Conservation (phyloP, 1,284 basidiomycete species). For the Ganoderma sp. region DNA sequence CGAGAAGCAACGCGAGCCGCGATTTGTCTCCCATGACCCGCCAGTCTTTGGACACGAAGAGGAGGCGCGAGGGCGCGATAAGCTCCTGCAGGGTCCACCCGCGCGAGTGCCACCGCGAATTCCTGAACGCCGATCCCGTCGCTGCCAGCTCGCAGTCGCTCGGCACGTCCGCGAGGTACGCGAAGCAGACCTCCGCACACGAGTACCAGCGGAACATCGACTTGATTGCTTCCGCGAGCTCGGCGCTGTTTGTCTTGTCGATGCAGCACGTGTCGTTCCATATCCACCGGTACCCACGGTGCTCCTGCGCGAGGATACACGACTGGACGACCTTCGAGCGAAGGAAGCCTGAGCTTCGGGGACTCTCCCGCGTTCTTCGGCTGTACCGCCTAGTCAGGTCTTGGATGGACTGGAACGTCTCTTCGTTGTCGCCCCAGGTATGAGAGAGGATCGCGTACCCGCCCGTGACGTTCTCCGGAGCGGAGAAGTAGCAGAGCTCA, state of each 20-base stretch:
- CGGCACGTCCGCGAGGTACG: constrained; percentile 21
- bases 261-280: constrained; percentile 31
- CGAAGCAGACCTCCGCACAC: constrained; percentile 24
- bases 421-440: constrained; percentile 11
- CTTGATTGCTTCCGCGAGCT: constrained; percentile 28
- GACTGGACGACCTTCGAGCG: not conserved
- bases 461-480: too few species aligned
- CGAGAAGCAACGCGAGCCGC: not conserved
- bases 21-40: constrained; percentile 12
- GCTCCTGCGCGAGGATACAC: constrained; percentile 14
- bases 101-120: not conserved
- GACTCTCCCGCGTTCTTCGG: constrained; percentile 7
- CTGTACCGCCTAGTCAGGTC: too few species aligned
- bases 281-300: constrained; percentile 17
- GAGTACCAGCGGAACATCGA: constrained; percentile 29
- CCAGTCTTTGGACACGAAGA: constrained; percentile 9
- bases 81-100: too few species aligned
- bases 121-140: constrained; percentile 3
- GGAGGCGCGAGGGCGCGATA: too few species aligned
- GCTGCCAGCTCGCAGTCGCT: not conserved
- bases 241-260: constrained; percentile 27
- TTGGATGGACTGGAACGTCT: not conserved
- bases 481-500: too few species aligned
- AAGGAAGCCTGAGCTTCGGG: constrained; percentile 18
- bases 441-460: constrained; percentile 27